Base-by-base conservation (phyloP, 2,329 filamentous ascomycete genomes). In the Orbilia oligospora region DNA sequence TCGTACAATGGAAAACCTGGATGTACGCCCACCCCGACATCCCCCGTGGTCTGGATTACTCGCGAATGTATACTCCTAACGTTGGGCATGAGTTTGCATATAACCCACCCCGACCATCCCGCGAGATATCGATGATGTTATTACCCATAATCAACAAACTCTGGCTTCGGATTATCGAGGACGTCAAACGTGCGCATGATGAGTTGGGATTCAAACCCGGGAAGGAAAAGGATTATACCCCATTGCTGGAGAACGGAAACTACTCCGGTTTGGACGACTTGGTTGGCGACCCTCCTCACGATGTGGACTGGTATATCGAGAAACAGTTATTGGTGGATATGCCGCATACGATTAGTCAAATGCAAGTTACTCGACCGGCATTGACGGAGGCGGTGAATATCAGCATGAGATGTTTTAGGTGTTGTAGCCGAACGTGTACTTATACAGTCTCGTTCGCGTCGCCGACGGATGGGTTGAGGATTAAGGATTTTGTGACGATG, bases 171-270 rank as follows among this genome's bases (percentile, higher is more conserved):
- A 67, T 77, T 9, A 49, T 64, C 36, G 73, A 77, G 27, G 73
- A 77, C 18, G 67, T 77, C 1, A 70, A 61, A 24, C 66, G 67
- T 10, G 66, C 66, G 9, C 73, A 77, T 22, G 73, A 77, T 33
- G 73, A 77, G 27, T 51, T 77, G 9, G 73, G 73, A 3, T 67
- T 77, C 14, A 65, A 67, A 48, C 66, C 66, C 0, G 73, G 73
- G 12, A 71, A 66, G 18, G 73, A 77, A 38, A 77, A 77, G n/a
- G 73, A 77, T 27, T 77, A 77, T 38, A 77, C 73, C 10, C 73
- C 73, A n/a, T 55, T 77, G 16, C 48, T 77, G 18, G 49, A 70
- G 58, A 77, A 63, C 51, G 73, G 73, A 9, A 77, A 77, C 24
- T 77, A 77, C 24, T 71, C 67, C 5, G 73, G 73, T 48, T 44